Evolutionary conservation across 257 asterid species (phyloP).

Genomic region (Penstemon eatonii): DNA sequence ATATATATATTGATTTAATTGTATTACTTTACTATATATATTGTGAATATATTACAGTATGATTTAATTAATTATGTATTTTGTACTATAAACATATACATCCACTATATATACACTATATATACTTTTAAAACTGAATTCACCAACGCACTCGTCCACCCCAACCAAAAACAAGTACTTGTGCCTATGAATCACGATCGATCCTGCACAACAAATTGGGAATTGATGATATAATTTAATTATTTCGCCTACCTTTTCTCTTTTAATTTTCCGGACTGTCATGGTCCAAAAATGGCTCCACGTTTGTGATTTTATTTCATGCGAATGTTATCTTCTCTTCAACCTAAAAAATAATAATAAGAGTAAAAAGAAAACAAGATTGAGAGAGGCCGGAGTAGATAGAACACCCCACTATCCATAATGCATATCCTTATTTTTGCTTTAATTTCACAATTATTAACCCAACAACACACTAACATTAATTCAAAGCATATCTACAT

Average conservation of each 20-base stretch:
- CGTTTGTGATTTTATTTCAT: constrained; percentile 41
- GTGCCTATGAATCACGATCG: constrained; percentile 42
- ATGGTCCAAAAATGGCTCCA: constrained; percentile 44
- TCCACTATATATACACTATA: no score
- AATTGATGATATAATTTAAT: no score
- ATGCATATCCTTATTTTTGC: constrained; percentile 27
- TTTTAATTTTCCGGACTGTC: constrained; percentile 39
- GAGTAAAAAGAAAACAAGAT: background rate
- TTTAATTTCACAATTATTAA: constrained; percentile 3
- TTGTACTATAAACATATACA: no score
- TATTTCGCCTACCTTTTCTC: constrained; percentile 53
- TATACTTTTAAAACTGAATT: background rate
- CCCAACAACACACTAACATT: constrained; percentile 9
- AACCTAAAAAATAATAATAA: background rate
- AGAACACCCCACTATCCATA: constrained; percentile 18
- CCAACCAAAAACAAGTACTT: constrained; percentile 34
- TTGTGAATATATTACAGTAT: no score
- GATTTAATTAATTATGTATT: no score
- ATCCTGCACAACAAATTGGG: no score
- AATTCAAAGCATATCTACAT: constrained; percentile 23
- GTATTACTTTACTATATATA: no score
- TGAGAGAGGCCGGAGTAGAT: no score
- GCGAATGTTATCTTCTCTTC: constrained; percentile 36
- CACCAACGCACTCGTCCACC: constrained; percentile 31
- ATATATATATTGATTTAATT: no score